Base-by-base conservation (phyloP, 305 asterid genomes). In the Nicotiana rustica region DNA sequence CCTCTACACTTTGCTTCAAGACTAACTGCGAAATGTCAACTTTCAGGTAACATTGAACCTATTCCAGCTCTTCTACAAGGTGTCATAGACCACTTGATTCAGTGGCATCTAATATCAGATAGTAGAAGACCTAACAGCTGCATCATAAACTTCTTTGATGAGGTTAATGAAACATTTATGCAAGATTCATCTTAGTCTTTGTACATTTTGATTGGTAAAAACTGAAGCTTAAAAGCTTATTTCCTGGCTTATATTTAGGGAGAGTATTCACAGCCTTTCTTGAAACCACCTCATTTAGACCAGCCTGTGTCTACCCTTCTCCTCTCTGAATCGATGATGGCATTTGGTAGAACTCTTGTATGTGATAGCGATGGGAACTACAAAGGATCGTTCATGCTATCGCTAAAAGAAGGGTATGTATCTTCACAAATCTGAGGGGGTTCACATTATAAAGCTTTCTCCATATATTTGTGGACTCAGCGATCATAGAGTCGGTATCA, bases 201-300 rank as follows among this genome's bases (percentile, higher is more conserved):
- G 14, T 13, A 4, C 56, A 80, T 77, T 49, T 35, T 78, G 56
- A 44, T 78, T 73, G 41, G 67, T 21, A 29, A 4, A 78, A 36
- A 52, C 14, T 19, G 52, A 3, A 52, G 84, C 44, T 21, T 85
- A 83, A 70, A 59, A 6, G 81, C 21, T 59, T 56, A 10, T 10
- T 15, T 68, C 6, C 76, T 33, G 78, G 77, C 56, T 70, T 79
- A 4, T 79, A 4, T 85, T 87, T 14, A 96, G 99, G 98, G 97
- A 64, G 99, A 92, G 79, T 91, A 91, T 85, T 96, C 99, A 80
- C 99, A 96, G 82, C 99, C 99, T 77, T 97, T 95, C 84, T 85
- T 93, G 36, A 97, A 92, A 83, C 98, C 99, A 77, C 99, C 99
- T 81, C 99, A 97, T 87, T 81, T 97, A 82, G 98, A 93, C 66